Evolutionary conservation across 2,329 filamentous ascomycete genomes (phyloP), one percentile per base, ranked within the genome.

Genomic region (Sporothrix curviconia): DNA sequence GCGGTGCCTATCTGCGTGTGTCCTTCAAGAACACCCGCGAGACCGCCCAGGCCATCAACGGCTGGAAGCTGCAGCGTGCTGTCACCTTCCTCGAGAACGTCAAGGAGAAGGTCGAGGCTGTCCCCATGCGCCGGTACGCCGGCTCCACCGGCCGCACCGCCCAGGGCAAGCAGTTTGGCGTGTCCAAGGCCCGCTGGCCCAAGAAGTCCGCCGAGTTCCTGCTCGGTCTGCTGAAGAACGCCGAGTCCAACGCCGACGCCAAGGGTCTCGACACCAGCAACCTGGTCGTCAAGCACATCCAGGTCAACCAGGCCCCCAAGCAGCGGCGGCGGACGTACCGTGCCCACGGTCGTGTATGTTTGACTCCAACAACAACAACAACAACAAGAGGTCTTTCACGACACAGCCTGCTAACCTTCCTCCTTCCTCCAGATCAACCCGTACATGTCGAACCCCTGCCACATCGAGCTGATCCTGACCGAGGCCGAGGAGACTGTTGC

Each of bases 11-110:
- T 85, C 89, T 99, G 72, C 91, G 94, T 76, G 92, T 97, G 71
- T 95, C 90, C 70, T 99, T 96, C 90, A 99, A 99, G 88, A 99
- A 99, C 87, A 99, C 94, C 76, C 91, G 94, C 74, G 95, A 99
- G 84, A 96, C 92, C 68, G 94, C 95, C 66, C 94, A 97, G 84
- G 92, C 92, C 72, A 96, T 99, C 86, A 97, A 94, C 81, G 92
- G 92, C 80, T 96, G 91, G 91, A 96, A 96, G 84, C 76, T 97
- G 74, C 83, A 90, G 80, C 92, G 94, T 74, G 94, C 94, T 72
- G 80, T 96, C 69, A 86, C 86, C 75, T 99, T 95, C 87, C 90
- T 99, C 74, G 90, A 96, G 83, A 97, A 99, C 78, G 94, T 99
- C 71, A 85, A 90, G 79, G 88, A 87, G 79, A 90, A 99, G 84